A percentile compares a stretch with the other conserved stretches of the same genome.
These are phyloP conservation scores for Elsinoe fawcettii DNA, from an alignment of 2,329 filamentous ascomycete species.

Conservation along the genomic window DNA sequence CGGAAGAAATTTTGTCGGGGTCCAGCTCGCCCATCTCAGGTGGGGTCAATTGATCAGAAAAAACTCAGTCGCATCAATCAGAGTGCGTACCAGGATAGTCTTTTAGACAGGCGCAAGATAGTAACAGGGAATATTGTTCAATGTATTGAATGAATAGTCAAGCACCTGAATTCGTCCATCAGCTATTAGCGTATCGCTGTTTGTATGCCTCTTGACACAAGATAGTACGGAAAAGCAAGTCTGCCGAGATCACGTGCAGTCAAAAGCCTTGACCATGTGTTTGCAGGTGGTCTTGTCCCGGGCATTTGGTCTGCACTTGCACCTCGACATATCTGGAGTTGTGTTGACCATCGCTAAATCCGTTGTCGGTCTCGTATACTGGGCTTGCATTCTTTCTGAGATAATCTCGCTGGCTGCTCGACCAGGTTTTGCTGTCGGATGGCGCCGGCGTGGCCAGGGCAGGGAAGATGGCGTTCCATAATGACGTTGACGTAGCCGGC, in stretches of 20 bases:
- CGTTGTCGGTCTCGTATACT: background rate
- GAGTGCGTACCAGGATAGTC: background rate
- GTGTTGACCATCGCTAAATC: too few relatives aligned
- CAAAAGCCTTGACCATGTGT: background rate
- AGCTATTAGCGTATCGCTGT: too few relatives aligned
- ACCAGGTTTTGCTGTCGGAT: background rate
- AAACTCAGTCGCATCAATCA: background rate
- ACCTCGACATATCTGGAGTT: too few relatives aligned
- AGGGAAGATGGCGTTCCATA: background rate
- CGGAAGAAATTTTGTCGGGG: constrained; percentile 12
- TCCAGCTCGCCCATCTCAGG: background rate
- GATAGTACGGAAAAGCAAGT: background rate
- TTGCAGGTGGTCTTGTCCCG: background rate
- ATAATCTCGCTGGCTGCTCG: background rate
- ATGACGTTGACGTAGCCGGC: background rate
- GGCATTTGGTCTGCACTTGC: too few relatives aligned
- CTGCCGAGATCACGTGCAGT: background rate
- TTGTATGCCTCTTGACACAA: background rate
- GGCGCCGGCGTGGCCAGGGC: background rate
- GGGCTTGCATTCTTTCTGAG: too few relatives aligned
- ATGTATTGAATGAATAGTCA: too few relatives aligned
- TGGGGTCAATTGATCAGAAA: background rate
- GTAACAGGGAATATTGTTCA: too few relatives aligned
- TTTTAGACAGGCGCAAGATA: too few relatives aligned
- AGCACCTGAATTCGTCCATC: too few relatives aligned